Evolutionary conservation across 306 rosid species (phyloP).

Genomic region (Cicer judaicum): DNA sequence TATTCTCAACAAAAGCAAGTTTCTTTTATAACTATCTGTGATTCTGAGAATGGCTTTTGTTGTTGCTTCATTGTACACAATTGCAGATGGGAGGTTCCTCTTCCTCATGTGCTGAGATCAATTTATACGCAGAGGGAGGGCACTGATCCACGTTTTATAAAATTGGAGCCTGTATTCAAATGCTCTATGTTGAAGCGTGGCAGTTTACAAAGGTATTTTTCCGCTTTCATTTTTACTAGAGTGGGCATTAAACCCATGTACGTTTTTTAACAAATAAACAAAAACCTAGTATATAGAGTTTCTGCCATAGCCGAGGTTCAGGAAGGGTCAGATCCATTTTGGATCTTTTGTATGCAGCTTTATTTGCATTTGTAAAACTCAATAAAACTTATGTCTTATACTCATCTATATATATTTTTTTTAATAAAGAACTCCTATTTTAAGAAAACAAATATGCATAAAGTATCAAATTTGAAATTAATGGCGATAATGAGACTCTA

Average conservation of each 20-base stretch:
- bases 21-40: conserved; percentile 20
- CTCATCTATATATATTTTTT: not conserved
- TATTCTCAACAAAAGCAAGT: conserved; percentile 6
- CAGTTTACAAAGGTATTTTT: conserved; percentile 63
- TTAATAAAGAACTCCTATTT: not conserved
- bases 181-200: conserved; percentile 74
- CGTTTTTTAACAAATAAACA: not conserved
- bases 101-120: conserved; percentile 63
- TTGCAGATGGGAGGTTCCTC: conserved; percentile 96
- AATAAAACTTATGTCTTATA: conserved; percentile 4
- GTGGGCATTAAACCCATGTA: conserved; percentile 4
- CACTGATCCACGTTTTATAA: conserved; percentile 91
- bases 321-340: not conserved
- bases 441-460: conserved; percentile 1
- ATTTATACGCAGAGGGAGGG: conserved; percentile 63
- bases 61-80: conserved; percentile 45
- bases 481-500: conserved; percentile 4
- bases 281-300: not conserved
- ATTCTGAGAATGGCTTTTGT: conserved; percentile 29
- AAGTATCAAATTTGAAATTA: conserved; percentile 5
- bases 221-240: conserved; percentile 23
- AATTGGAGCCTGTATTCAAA: conserved; percentile 79
- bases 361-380: not conserved
- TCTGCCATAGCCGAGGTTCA: not conserved
- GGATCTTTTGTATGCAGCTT: not conserved